Evolutionary conservation across 1,284 basidiomycete genomes (phyloP).

Genomic region (Schizophyllum commune): DNA sequence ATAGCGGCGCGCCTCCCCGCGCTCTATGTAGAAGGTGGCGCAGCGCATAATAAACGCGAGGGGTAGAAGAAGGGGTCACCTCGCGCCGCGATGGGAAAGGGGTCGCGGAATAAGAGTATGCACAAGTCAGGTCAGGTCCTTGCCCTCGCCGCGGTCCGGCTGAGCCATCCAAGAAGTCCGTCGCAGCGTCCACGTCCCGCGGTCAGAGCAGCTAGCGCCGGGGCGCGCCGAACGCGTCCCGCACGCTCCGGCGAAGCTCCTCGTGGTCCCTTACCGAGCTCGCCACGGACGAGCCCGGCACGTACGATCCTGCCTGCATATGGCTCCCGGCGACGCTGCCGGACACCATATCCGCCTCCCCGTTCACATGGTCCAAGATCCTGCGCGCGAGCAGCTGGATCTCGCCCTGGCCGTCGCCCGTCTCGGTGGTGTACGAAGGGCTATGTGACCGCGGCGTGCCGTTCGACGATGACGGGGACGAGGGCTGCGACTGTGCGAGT

Average conservation of each 20-base stretch:
- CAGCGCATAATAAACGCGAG: not conserved
- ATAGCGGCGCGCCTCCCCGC: not conserved
- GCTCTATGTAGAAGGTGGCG: not conserved
- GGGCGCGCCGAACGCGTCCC: conserved; percentile 53
- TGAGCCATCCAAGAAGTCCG: not conserved
- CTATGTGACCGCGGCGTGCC: conserved; percentile 65
- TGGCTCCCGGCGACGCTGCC: conserved; percentile 58
- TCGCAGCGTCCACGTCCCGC: too few species aligned
- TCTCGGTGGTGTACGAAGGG: conserved; percentile 73
- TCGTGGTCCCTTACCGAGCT: conserved; percentile 55
- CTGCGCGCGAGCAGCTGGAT: conserved; percentile 80
- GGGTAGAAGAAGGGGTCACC: not conserved
- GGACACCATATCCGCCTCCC: conserved; percentile 52
- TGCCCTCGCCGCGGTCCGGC: not conserved
- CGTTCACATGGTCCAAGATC: conserved; percentile 75
- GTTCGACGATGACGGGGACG: conserved; percentile 58
- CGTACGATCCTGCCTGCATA: conserved; percentile 55
- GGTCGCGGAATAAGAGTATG: not conserved
- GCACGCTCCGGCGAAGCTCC: conserved; percentile 70
- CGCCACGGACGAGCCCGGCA: conserved; percentile 52
- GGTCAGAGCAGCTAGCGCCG: not conserved
- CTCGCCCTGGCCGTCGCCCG: conserved; percentile 77
- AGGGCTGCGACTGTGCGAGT: conserved; percentile 68
- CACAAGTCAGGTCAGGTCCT: not conserved
- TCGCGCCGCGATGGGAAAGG: not conserved